Evolutionary conservation across 306 rosid genomes (phyloP).

Genomic region (Glycine soja): DNA sequence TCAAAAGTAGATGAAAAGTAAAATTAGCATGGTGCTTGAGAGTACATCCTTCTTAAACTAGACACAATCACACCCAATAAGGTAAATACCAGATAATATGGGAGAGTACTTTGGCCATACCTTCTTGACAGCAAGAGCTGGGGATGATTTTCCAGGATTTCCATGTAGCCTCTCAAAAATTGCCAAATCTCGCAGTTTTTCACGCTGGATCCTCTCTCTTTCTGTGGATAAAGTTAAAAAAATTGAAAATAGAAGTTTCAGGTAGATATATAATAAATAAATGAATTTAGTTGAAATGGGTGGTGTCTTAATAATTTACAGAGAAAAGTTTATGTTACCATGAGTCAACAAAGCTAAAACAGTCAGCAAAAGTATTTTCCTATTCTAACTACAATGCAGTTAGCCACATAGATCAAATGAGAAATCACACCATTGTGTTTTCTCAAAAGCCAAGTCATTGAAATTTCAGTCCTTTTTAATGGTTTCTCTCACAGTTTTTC

Average conservation of each 20-base stretch:
- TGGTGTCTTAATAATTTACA: conserved; percentile 5
- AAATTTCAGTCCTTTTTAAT: neutral
- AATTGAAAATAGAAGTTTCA: conserved; percentile 27
- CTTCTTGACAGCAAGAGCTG: conserved; percentile 85
- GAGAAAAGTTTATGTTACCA: neutral
- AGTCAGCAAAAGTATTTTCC: too few species aligned
- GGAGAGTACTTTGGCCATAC: conserved; percentile 46
- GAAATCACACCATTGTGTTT: conserved; percentile 1
- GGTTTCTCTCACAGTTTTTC: neutral
- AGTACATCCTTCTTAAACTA: conserved; percentile 34
- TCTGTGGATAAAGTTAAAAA: conserved; percentile 53
- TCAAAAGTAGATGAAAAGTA: conserved; percentile 29
- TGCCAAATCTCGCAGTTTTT: conserved; percentile 83
- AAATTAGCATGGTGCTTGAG: conserved; percentile 32
- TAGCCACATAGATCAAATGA: neutral
- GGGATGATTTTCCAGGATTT: conserved; percentile 71
- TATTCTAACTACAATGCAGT: neutral
- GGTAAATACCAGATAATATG: conserved; percentile 22
- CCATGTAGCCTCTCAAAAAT: conserved; percentile 85
- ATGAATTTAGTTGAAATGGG: neutral
- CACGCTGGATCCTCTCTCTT: conserved; percentile 84
- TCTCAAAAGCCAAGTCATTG: conserved; percentile 26
- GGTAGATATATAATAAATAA: conserved; percentile 5
- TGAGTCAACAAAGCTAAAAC: too few species aligned
- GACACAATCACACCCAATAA: neutral